Conservation (phyloP, 495 filamentous ascomycete species). For the Lasiosphaeria hispida region DNA sequence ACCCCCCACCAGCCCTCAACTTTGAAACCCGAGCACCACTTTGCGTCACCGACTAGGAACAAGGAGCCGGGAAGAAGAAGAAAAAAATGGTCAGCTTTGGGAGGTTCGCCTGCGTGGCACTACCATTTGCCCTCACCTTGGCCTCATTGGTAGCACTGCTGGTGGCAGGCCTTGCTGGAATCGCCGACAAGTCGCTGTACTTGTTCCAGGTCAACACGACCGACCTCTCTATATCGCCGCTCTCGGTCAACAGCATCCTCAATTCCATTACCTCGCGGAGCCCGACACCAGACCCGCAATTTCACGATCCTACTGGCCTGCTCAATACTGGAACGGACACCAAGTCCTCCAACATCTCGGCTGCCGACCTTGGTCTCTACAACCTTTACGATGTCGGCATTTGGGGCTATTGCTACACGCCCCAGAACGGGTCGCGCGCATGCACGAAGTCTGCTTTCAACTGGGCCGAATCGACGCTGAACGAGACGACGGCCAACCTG, state of each 20-base stretch:
- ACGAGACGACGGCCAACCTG: conserved; percentile 52
- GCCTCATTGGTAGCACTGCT: conserved; percentile 70
- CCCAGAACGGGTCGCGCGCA: conserved; percentile 44
- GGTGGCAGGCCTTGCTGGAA: conserved; percentile 68
- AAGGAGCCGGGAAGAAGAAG: conserved; percentile 4
- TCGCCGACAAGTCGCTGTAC: conserved; percentile 65
- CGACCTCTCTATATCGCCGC: conserved; percentile 43
- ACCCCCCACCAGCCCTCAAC: background rate
- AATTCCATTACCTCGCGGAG: conserved; percentile 10
- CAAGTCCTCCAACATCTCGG: conserved; percentile 43
- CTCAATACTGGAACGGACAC: conserved; percentile 14
- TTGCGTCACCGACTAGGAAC: background rate
- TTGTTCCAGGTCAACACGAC: conserved; percentile 67
- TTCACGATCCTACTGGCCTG: conserved; percentile 16
- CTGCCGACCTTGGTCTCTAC: conserved; percentile 56
- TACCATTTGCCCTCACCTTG: conserved; percentile 73
- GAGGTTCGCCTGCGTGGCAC: conserved; percentile 75
- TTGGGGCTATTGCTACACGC: conserved; percentile 78
- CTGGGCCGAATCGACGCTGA: conserved; percentile 67
- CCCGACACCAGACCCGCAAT: conserved; percentile 13
- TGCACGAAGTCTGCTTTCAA: conserved; percentile 67
- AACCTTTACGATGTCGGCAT: conserved; percentile 81
- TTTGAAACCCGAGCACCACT: background rate
- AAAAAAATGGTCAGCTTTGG: conserved; percentile 48
- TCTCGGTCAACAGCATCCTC: conserved; percentile 21